Base-by-base conservation (phyloP, 257 asterid genomes). In the Solanum paucissectum region DNA sequence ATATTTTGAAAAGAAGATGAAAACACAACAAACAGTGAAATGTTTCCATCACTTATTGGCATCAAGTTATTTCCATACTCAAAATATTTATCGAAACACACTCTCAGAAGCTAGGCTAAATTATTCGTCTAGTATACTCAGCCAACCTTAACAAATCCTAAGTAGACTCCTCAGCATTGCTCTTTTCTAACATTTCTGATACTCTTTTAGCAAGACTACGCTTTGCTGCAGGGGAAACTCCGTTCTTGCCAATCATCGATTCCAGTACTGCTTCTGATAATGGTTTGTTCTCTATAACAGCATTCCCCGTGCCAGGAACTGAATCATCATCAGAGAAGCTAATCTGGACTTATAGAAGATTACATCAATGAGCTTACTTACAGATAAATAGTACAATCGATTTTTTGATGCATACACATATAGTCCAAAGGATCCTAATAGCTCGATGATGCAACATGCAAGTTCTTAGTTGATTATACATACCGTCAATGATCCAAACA, bases 231-330 rank as follows among this genome's bases (percentile, higher is more conserved):
- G 98, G 98, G 7, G 99, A 94, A 3, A 95, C 99, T 0, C 99
- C 98, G 2, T 94, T 89, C 90, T 91, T 92, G 46, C 99, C 99
- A 58, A 96, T 94, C 83, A 96, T 94, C 21, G 99, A 94, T 89
- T 95, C 96, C 7, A 94, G 91, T 81, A 93, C 93, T 3, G 99
- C 98, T 86, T 92, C 97, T 11, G 98, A 94, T 29, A 95, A 74
- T 29, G 88, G 95, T 42, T 92, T 91, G 94, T 93, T 95, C 88
- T 93, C 93, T 58, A 95, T 93, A 6, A 92, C 94, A 27, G 90
- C 93, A 11, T 85, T 88, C 33, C 88, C 92, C 0, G 69, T 49
- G 87, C 92, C 93, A 2, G 98, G 94, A 8, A 94, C 23, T 0
- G 91, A 88, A 34, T 90, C 93, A 38, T 92, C 97, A 69, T 90